Evolutionary conservation across 495 filamentous ascomycete species (phyloP).

Genomic region (Penicillium diatomitis): DNA sequence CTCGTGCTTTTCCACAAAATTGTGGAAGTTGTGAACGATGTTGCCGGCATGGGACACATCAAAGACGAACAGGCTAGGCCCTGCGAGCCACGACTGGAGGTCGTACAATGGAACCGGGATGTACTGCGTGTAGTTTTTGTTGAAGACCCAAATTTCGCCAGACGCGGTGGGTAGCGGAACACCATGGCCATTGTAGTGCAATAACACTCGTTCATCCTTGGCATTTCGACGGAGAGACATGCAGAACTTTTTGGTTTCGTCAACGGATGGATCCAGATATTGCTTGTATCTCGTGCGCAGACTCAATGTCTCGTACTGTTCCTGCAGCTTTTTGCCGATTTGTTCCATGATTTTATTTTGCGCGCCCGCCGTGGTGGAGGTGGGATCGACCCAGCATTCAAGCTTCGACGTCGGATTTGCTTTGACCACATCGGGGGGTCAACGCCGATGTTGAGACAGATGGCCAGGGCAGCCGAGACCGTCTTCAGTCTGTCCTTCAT

Average conservation of each 20-base stretch:
- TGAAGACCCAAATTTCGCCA: constrained; percentile 99
- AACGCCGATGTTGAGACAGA: constrained; percentile 95
- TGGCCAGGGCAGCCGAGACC: constrained; percentile 82
- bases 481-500: constrained; percentile 96
- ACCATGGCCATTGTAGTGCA: constrained; percentile 98
- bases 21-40: constrained; percentile 88
- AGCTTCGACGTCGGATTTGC: constrained; percentile 86
- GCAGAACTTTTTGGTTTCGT: constrained; percentile 94
- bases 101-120: constrained; percentile 96
- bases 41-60: constrained; percentile 95
- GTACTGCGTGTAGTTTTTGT: constrained; percentile 97
- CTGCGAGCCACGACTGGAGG: constrained; percentile 90
- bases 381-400: constrained; percentile 96
- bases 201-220: constrained; percentile 87
- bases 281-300: constrained; percentile 94
- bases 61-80: constrained; percentile 93
- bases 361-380: constrained; percentile 51
- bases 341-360: constrained; percentile 81
- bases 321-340: constrained; percentile 90
- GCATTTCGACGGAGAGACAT: constrained; percentile 80
- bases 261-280: constrained; percentile 89
- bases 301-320: constrained; percentile 91
- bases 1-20: constrained; percentile 89
- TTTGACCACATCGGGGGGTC: constrained; percentile 95
- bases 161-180: constrained; percentile 95